phyloP scores from a whole-genome alignment of 2,329 filamentous ascomycete species.

The Furcasterigmium sp. region DNA sequence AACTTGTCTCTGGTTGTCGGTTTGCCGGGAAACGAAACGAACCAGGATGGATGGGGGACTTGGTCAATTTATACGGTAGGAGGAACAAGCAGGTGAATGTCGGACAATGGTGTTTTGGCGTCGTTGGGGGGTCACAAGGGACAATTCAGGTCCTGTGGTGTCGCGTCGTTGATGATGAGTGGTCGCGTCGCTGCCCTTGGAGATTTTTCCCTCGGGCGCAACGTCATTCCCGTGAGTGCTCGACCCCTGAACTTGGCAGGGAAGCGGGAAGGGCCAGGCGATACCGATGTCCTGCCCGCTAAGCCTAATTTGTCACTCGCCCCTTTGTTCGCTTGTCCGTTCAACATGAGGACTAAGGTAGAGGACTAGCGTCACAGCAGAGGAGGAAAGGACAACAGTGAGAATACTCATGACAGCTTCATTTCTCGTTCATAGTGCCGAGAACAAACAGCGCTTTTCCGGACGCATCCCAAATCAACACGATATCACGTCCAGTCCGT shows the following conservation, averaged over 20 bases:
- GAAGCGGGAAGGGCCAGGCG: no score
- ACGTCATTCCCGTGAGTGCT: background rate
- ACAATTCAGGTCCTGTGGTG: background rate
- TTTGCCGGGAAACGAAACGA: background rate
- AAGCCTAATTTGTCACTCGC: no score
- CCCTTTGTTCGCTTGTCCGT: no score
- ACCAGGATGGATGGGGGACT: no score
- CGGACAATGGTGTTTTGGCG: background rate
- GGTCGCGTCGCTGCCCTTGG: background rate
- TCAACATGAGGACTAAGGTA: no score
- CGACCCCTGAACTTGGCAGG: background rate
- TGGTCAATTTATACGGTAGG: background rate
- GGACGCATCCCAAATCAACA: no score
- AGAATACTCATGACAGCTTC: conserved; percentile 1
- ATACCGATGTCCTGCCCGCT: no score
- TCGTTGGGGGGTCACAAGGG: background rate
- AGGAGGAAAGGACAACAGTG: no score
- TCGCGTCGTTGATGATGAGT: background rate
- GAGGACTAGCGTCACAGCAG: no score
- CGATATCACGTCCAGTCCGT: no score
- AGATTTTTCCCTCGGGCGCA: background rate
- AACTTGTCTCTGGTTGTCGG: background rate
- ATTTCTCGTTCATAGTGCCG: background rate
- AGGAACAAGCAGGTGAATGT: background rate
- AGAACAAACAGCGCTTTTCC: no score